Percentiles rank a stretch among this genome's conserved stretches.
These are phyloP conservation scores for Elongisporangium undulatum DNA, from an alignment of 352 stramenopile species.

Conservation along the genomic window DNA sequence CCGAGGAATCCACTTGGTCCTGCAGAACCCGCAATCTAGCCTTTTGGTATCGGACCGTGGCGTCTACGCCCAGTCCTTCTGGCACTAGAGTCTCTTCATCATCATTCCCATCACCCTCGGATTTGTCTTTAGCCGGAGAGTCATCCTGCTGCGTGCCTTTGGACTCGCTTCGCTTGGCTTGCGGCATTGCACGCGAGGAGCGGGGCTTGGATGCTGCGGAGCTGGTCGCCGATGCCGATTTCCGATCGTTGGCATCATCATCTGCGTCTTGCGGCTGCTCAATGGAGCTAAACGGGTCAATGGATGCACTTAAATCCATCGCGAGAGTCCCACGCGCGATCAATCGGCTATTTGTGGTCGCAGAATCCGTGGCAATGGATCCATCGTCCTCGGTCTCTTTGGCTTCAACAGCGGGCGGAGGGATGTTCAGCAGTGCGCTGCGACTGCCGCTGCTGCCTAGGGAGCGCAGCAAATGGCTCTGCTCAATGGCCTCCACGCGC, in stretches of 20 bases:
- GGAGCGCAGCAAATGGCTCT: constrained; percentile 10
- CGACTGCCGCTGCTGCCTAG: constrained; percentile 21
- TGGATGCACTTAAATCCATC: constrained; percentile 49
- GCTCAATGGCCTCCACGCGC: constrained; percentile 61
- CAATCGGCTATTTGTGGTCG: neutral
- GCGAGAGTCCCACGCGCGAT: neutral
- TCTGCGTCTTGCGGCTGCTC: constrained; percentile 2
- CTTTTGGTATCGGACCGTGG: constrained; percentile 72
- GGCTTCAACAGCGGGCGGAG: constrained; percentile 2
- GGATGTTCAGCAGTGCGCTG: constrained; percentile 19
- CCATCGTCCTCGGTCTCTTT: neutral
- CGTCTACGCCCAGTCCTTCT: constrained; percentile 48
- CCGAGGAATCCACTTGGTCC: constrained; percentile 50
- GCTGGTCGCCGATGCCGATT: neutral
- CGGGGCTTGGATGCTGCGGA: constrained; percentile 5
- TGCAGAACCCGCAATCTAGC: constrained; percentile 65
- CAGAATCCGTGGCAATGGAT: neutral
- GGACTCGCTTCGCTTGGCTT: constrained; percentile 11
- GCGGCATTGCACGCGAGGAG: neutral
- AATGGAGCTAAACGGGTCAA: constrained; percentile 35
- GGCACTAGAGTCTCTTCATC: constrained; percentile 4
- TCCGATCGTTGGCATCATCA: neutral
- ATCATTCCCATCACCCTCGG: neutral
- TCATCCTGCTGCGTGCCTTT: constrained; percentile 8
- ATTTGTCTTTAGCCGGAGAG: neutral